phyloP scores from a whole-genome alignment of 805 yeast genomes.

The Nakazawaea ernobii region DNA sequence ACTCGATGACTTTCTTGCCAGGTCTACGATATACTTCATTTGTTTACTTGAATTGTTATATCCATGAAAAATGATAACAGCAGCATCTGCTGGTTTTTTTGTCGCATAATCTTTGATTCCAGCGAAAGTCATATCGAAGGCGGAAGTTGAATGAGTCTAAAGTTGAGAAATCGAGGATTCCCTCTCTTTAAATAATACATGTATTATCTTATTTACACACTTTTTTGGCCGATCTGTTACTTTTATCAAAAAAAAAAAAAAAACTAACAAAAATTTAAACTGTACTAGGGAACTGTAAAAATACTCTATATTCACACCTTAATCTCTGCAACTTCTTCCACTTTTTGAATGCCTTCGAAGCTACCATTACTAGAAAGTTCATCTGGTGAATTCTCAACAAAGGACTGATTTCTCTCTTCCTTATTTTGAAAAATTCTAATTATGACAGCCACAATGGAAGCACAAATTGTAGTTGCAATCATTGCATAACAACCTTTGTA shows the following conservation, averaged over 20 bases:
- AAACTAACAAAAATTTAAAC: too few species aligned
- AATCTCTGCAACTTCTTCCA: conserved; percentile 10
- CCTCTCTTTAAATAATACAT: too few species aligned
- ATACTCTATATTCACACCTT: neutral
- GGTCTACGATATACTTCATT: conserved; percentile 77
- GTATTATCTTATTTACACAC: too few species aligned
- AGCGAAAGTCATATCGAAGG: conserved; percentile 14
- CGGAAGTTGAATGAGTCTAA: too few species aligned
- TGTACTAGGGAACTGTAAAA: neutral
- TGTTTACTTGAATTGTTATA: conserved; percentile 89
- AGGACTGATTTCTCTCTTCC: conserved; percentile 20
- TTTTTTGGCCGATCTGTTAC: too few species aligned
- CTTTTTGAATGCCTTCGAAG: conserved; percentile 15
- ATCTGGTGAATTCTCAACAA: neutral
- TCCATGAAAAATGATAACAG: conserved; percentile 81
- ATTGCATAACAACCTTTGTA: conserved; percentile 52
- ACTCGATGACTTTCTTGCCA: conserved; percentile 37
- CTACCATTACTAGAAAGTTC: neutral
- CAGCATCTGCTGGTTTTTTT: conserved; percentile 41
- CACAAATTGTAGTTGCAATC: conserved; percentile 42
- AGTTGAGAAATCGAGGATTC: too few species aligned
- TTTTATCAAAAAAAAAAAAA: too few species aligned
- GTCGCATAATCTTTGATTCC: conserved; percentile 34
- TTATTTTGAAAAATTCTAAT: conserved; percentile 38
- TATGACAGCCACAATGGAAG: conserved; percentile 32